Evolutionary conservation across 1,284 basidiomycete genomes (phyloP).

Genomic region (Cutaneotrichosporon cutaneum): DNA sequence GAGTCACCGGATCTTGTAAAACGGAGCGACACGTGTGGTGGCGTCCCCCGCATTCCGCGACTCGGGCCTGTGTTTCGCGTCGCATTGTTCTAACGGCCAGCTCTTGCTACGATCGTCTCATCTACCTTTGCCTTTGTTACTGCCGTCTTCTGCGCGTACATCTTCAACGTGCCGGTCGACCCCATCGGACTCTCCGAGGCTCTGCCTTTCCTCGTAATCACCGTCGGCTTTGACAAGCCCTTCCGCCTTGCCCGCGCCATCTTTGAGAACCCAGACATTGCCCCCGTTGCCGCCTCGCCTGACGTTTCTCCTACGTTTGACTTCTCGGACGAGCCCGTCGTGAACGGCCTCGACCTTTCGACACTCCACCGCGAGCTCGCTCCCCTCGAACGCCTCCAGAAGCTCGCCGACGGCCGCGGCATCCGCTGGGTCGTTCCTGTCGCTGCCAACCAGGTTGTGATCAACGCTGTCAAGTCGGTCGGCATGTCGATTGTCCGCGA

Average conservation of each 20-base stretch:
- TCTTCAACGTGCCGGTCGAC: constrained; percentile 83
- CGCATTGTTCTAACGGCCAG: constrained; percentile 46
- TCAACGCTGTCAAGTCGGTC: constrained; percentile 73
- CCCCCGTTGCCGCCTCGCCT: constrained; percentile 56
- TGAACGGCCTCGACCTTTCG: constrained; percentile 44
- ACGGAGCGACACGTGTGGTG: constrained; percentile 2
- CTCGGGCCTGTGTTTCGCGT: constrained; percentile 4
- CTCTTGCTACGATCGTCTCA: constrained; percentile 77
- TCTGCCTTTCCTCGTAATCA: constrained; percentile 95
- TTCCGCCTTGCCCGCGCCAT: constrained; percentile 86
- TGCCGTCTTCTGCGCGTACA: constrained; percentile 78
- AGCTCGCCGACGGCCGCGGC: constrained; percentile 51
- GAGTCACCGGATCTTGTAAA: background rate
- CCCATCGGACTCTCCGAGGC: constrained; percentile 88
- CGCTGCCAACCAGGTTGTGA: constrained; percentile 78
- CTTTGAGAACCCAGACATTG: constrained; percentile 76
- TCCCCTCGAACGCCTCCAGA: constrained; percentile 50
- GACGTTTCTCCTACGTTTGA: constrained; percentile 35
- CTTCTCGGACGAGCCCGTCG: constrained; percentile 27
- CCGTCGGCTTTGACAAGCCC: constrained; percentile 97
- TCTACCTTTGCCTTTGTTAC: constrained; percentile 85
- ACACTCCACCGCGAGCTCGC: constrained; percentile 50
- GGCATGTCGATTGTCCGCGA: constrained; percentile 86
- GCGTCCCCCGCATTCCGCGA: background rate
- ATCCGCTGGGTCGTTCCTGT: constrained; percentile 57